Conservation (phyloP, 768 basidiomycete species). For the Trametes sanguinea region DNA sequence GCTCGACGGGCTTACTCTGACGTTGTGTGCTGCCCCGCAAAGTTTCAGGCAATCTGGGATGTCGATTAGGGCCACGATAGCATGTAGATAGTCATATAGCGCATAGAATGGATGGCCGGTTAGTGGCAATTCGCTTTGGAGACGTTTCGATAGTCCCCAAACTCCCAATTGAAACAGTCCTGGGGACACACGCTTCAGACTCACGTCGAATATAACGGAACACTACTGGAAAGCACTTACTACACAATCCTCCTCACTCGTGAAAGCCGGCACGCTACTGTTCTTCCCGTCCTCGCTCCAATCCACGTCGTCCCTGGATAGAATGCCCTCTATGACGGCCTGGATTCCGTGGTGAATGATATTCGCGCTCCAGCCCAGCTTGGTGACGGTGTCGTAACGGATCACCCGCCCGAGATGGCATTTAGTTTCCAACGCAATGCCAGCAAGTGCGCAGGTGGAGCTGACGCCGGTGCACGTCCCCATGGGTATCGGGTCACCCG, state of each 20-base stretch:
- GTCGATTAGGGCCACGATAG: too few species aligned
- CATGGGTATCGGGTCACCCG: constrained; percentile 92
- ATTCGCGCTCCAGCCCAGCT: constrained; percentile 78
- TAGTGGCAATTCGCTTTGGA: constrained; percentile 4
- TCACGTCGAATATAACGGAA: constrained; percentile 2
- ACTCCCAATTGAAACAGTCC: constrained; percentile 81
- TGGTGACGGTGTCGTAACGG: constrained; percentile 83
- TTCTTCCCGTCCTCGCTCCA: constrained; percentile 28
- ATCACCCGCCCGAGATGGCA: constrained; percentile 88
- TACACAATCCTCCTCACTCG: constrained; percentile 64
- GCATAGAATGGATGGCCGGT: too few species aligned
- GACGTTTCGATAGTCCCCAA: constrained; percentile 42
- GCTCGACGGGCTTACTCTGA: too few species aligned
- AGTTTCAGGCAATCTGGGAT: too few species aligned
- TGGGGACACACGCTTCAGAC: constrained; percentile 26
- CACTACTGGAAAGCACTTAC: constrained; percentile 39
- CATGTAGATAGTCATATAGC: too few species aligned
- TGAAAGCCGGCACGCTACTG: constrained; percentile 47
- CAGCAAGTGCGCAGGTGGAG: constrained; percentile 78
- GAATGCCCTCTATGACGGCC: constrained; percentile 70
- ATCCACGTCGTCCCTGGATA: constrained; percentile 42
- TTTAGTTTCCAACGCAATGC: constrained; percentile 83
- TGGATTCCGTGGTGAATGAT: constrained; percentile 70
- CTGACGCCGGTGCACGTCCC: constrained; percentile 76
- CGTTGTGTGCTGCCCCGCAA: too few species aligned